Evolutionary conservation across 73 alveolate genomes (phyloP), one percentile per base, ranked within the genome.

Genomic region (Blepharisma japonicum): DNA sequence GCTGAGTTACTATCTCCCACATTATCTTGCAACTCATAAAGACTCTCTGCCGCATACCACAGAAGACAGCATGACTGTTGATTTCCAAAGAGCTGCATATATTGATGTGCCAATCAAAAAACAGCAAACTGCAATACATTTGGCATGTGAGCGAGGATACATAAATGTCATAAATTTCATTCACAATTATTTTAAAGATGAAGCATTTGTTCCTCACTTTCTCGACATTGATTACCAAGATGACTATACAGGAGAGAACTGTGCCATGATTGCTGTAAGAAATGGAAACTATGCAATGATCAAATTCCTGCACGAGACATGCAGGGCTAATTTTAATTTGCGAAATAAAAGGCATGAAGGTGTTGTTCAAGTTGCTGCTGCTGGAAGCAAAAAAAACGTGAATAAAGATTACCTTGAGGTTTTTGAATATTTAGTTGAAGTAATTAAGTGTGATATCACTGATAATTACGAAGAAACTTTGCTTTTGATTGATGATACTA

Each of bases 111-210:
- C 18, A 61, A n/a, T 61, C 14, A 61, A 61, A 8, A n/a, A 61
- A n/a, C n/a, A 0, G n/a, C 23, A 53, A 14, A 53, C 67, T 11
- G 27, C 67, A 2, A 53, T 53, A 53, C 67, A 53, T 4, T 53
- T 53, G 67, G 77, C 77, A 25, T 61, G 77, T 4, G 77, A 61
- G 42, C 50, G 21, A 21, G 77, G 77, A 27, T 11, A 61, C n/a
- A 61, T 61, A 21, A 11, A 61, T 20, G 53, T 61, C n/a, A 38
- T 61, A 0, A 14, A 61, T 14, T 61, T 1, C 53, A 14, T 61
- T 61, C 21, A 21, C 21, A 61, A 61, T 11, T 61, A 61, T 27
- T 61, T 61, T 61, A 61, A 61, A 61, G 77, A 27, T 21, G 20
- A 61, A 21, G 21, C 42, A 38, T 11, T 25, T 21, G 21, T 61